phyloP scores from a whole-genome alignment of 73 alveolate species.

The Paramecium sexaurelia region DNA sequence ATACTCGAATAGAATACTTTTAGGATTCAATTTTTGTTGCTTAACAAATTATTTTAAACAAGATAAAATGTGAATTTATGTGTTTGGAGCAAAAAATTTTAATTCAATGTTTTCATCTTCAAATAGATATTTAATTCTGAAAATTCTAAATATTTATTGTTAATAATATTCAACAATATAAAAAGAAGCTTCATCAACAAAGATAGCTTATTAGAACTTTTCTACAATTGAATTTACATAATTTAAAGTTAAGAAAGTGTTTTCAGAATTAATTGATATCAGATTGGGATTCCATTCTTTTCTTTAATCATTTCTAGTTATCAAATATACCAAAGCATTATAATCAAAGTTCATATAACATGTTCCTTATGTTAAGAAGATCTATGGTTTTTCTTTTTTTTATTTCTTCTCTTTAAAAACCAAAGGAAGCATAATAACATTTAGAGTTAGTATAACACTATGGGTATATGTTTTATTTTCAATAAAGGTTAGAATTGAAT shows the following conservation, averaged over 20 bases:
- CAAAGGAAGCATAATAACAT: neutral
- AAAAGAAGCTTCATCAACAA: neutral
- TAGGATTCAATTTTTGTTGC: neutral
- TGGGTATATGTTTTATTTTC: neutral
- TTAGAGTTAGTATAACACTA: neutral
- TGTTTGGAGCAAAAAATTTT: neutral
- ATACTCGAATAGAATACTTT: neutral
- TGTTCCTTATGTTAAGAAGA: neutral
- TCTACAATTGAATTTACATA: neutral
- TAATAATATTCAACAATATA: neutral
- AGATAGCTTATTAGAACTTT: neutral
- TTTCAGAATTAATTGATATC: neutral
- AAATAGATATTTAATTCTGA: neutral
- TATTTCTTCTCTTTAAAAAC: neutral
- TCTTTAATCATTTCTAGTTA: neutral
- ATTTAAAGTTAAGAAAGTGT: neutral
- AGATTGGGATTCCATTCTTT: constrained; percentile 31
- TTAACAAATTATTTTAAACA: neutral
- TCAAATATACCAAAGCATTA: constrained; percentile 1
- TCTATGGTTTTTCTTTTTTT: neutral
- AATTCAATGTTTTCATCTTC: constrained; percentile 1
- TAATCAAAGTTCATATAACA: neutral
- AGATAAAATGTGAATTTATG: neutral
- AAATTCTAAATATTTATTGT: neutral
- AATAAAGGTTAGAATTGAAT: neutral